Evolutionary conservation across 306 rosid genomes (phyloP), one percentile per base, ranked within the genome.

Genomic region (Vigna mungo): DNA sequence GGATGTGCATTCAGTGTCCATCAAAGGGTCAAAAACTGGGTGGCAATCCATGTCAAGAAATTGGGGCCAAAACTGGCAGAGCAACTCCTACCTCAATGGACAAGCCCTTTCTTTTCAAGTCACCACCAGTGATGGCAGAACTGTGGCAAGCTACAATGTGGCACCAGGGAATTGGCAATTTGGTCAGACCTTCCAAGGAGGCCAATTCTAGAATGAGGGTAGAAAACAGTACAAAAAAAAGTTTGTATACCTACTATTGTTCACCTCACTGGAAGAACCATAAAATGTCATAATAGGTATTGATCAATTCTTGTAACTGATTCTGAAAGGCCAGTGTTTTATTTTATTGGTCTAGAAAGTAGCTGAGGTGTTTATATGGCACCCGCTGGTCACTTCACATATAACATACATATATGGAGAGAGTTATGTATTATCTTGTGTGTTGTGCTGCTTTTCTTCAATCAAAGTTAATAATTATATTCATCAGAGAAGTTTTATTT

Each of bases 41-140:
- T 94, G 98, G 96, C 96, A 90, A 78, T 4, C 91, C 8, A 90
- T 92, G 98, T 94, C 98, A 49, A 90, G 97, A 12, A 94, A 92
- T 36, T 90, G 97, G 98, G 97, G 97, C 1, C 97, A 92, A 80
- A 94, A 92, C 63, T 94, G 98, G 98, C 98, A 94, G 25, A 92
- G 97, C 85, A 94, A 90, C 82, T 87, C 91, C 0, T 89, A 87
- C 70, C 90, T 92, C 75, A 86, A 92, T 30, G 98, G 98, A 25
- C 97, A 92, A 66, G 32, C 71, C 77, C 88, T 94, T 53, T 91
- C 98, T 47, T 92, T 94, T 63, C 94, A 90, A 79, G 94, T 94
- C 76, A 94, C 98, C 62, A 74, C 96, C 53, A 90, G 98, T 77
- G 96, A 91, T 65, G 96, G 97, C 14, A 84, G 85, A 68, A 89